Percentiles rank a stretch among this genome's conserved stretches.
These are phyloP conservation scores for Byssochlamys sp. DNA, from an alignment of 2,329 filamentous ascomycete genomes.

Conservation along the genomic window DNA sequence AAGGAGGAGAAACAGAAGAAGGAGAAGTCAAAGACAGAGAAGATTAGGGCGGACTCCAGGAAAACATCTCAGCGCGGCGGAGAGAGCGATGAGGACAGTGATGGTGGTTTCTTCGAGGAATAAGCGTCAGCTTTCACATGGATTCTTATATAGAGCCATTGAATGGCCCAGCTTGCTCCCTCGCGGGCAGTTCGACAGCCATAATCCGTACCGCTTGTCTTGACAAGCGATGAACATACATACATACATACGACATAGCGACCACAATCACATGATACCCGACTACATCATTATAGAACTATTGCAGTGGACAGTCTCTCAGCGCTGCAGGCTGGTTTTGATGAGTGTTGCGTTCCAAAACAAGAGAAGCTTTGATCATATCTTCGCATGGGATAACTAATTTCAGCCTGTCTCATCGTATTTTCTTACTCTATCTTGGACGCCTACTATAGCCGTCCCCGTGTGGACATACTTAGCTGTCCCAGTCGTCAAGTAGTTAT, in stretches of 20 bases:
- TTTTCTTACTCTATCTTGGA: too few species aligned
- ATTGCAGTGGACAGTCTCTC: neutral
- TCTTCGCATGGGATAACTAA: too few species aligned
- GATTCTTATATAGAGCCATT: neutral
- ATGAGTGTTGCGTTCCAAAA: neutral
- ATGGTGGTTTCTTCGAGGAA: constrained; percentile 34
- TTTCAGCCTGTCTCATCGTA: too few species aligned
- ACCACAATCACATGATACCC: neutral
- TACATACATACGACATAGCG: neutral
- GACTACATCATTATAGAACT: neutral
- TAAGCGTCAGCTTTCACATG: neutral
- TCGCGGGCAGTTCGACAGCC: neutral
- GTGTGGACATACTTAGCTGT: too few species aligned
- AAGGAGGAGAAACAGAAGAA: constrained; percentile 6
- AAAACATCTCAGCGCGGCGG: constrained; percentile 2
- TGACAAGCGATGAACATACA: neutral
- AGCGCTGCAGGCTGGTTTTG: neutral
- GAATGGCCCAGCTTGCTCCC: neutral
- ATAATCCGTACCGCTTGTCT: neutral
- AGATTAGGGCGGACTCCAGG: constrained; percentile 3
- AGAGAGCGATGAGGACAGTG: constrained; percentile 20
- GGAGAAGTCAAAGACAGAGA: constrained; percentile 6
- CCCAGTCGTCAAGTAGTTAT: too few species aligned
- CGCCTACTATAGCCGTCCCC: too few species aligned
- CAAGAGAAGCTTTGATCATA: too few species aligned